phyloP scores from a whole-genome alignment of 2,329 filamentous ascomycete species.

The Metarhizium anisopliae region DNA sequence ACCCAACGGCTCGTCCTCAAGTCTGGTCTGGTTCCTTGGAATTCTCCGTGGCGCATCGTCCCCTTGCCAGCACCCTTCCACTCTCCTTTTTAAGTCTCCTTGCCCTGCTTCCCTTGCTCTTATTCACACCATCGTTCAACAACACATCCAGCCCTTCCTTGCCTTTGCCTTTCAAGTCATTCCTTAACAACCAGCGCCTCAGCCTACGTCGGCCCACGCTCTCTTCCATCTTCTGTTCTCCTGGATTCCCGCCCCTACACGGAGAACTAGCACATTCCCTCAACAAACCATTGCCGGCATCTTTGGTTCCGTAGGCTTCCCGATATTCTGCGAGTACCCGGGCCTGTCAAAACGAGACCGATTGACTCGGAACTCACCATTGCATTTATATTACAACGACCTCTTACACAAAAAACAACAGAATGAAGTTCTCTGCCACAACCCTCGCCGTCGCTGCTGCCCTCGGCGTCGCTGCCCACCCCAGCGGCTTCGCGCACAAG shows the following conservation, averaged over 20 bases:
- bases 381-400: not conserved
- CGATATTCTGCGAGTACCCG: conserved; percentile 11
- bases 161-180: conserved; percentile 13
- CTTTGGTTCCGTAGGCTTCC: not conserved
- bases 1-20: no score
- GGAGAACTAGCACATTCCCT: conserved; percentile 7
- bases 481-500: conserved; percentile 28
- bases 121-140: conserved; percentile 5
- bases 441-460: conserved; percentile 29
- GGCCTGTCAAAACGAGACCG: not conserved
- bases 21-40: no score
- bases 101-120: not conserved
- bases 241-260: not conserved
- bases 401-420: not conserved
- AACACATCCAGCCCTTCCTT: conserved; percentile 9
- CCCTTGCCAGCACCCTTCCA: not conserved
- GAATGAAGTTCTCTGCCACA: conserved; percentile 33
- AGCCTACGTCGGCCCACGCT: conserved; percentile 10
- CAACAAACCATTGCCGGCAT: not conserved
- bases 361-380: conserved; percentile 4
- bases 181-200: conserved; percentile 9
- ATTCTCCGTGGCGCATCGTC: no score
- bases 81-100: not conserved
- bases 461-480: conserved; percentile 32
- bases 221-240: conserved; percentile 1